Percentiles rank a stretch among this genome's conserved stretches.
Evolutionary conservation across 129 eudicot species (phyloP).

Genomic region (Chrysanthemum seticuspe): DNA sequence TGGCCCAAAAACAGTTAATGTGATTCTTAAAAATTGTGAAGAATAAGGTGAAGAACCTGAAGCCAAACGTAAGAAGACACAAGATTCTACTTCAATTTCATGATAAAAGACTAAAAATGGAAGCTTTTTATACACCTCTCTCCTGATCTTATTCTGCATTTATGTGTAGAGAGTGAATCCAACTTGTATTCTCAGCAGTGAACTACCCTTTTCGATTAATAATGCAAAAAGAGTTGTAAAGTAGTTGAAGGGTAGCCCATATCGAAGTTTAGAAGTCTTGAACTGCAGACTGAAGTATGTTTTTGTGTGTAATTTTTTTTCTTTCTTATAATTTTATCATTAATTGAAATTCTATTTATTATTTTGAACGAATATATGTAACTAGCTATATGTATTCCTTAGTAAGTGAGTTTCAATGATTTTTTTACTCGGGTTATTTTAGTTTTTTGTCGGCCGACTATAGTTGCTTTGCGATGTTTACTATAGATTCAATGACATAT

Average conservation of each 20-base stretch:
- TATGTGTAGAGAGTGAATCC: too few species aligned
- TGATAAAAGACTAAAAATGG: too few species aligned
- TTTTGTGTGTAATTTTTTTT: background rate
- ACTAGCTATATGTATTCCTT: slow-evolving; percentile 14
- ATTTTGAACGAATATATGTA: slow-evolving; percentile 15
- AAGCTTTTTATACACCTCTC: slow-evolving; percentile 81
- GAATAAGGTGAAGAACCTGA: too few species aligned
- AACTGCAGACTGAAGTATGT: slow-evolving; percentile 20
- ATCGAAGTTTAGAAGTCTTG: slow-evolving; percentile 26
- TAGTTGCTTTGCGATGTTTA: too few species aligned
- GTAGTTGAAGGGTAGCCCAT: slow-evolving; percentile 31
- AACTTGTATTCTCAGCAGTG: slow-evolving; percentile 46
- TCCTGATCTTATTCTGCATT: too few species aligned
- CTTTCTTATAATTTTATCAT: background rate
- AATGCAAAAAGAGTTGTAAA: slow-evolving; percentile 17
- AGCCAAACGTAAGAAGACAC: too few species aligned
- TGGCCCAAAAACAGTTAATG: too few species aligned
- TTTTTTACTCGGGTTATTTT: background rate
- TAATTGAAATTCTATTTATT: slow-evolving; percentile 5
- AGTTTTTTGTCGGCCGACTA: too few species aligned
- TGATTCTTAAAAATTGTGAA: too few species aligned
- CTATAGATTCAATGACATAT: too few species aligned
- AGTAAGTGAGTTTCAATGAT: background rate
- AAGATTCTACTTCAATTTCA: too few species aligned
- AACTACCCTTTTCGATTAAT: slow-evolving; percentile 23